These are phyloP conservation scores for Ophiostoma quercus DNA, from an alignment of 2,329 filamentous ascomycete species.

Conservation along the genomic window DNA sequence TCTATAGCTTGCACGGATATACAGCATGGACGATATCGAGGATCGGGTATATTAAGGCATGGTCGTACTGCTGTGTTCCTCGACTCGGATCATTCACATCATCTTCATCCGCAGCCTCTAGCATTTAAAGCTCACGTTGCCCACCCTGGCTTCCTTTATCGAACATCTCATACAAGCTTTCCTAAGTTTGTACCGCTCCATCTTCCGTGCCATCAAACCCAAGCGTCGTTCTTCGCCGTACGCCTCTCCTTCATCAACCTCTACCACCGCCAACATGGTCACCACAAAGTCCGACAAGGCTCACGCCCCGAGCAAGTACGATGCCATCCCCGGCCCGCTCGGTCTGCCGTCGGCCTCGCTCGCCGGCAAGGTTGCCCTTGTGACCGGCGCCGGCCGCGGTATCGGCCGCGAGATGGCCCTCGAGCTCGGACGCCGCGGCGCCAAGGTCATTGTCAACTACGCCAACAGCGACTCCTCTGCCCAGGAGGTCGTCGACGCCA, in stretches of 20 bases:
- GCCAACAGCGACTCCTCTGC: conserved; percentile 29
- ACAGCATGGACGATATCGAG: neutral
- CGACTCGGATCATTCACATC: neutral
- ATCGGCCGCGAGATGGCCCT: conserved; percentile 59
- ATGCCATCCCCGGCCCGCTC: conserved; percentile 34
- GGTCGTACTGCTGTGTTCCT: neutral
- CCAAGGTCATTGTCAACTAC: conserved; percentile 37
- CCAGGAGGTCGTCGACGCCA: conserved; percentile 27
- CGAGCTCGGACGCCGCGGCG: conserved; percentile 32
- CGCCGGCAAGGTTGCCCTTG: conserved; percentile 31
- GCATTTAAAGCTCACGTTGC: neutral
- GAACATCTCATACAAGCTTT: conserved; percentile 16
- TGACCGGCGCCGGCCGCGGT: conserved; percentile 45
- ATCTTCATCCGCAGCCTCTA: neutral
- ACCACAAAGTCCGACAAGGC: conserved; percentile 19
- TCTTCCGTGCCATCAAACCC: conserved; percentile 8
- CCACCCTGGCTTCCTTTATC: conserved; percentile 20
- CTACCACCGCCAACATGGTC: conserved; percentile 27
- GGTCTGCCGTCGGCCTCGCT: conserved; percentile 32
- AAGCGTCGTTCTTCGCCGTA: neutral
- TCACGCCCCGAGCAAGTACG: conserved; percentile 31
- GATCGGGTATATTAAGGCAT: neutral
- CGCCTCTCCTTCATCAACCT: neutral
- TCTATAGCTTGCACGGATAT: neutral
- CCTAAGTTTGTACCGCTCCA: conserved; percentile 15